These are phyloP conservation scores for Eucalyptus lansdowneana DNA, from an alignment of 345 rosid genomes.

Conservation along the genomic window DNA sequence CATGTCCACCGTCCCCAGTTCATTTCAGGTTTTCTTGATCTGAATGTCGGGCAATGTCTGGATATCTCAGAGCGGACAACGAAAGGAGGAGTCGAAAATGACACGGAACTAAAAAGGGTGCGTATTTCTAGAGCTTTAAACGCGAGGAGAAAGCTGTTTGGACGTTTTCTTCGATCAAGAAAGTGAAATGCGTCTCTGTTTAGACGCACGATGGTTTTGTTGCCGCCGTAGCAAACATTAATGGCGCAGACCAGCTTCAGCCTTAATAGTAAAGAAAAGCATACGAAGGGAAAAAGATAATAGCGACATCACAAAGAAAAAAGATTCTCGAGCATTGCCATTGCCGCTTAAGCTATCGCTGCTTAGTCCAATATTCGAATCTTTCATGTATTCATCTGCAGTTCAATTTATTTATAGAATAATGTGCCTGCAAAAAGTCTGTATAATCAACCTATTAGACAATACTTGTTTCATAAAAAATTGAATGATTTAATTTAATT, in stretches of 20 bases:
- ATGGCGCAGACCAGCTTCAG: neutral
- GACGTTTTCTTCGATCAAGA: neutral
- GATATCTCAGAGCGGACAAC: neutral
- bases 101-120: neutral
- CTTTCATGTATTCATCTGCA: neutral
- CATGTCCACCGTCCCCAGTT: neutral
- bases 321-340: neutral
- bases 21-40: neutral
- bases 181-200: neutral
- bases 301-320: neutral
- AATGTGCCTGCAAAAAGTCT: neutral
- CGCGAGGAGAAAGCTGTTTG: neutral
- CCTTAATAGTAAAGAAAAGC: neutral
- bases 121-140: neutral
- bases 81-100: neutral
- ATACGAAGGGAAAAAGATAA: neutral
- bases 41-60: neutral
- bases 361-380: neutral
- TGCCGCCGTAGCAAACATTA: neutral
- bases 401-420: neutral
- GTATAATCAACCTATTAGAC: neutral
- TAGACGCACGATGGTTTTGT: neutral
- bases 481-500: neutral
- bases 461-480: neutral
- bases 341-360: neutral